These are phyloP conservation scores for Pilatotrama ljubarskyi DNA, from an alignment of 768 basidiomycete species.

Conservation along the genomic window DNA sequence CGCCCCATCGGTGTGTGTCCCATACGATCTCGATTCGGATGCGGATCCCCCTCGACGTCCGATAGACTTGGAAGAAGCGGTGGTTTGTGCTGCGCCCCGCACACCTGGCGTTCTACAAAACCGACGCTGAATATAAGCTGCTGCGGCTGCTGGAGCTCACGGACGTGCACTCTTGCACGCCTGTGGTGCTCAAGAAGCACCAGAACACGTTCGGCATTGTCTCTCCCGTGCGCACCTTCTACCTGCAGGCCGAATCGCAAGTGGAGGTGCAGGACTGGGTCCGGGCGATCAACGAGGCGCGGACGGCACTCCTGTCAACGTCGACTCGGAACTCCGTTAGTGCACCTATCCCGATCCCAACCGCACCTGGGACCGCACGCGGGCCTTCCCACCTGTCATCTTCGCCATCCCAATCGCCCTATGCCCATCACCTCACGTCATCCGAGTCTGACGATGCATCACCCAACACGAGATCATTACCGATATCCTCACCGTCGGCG, in stretches of 20 bases:
- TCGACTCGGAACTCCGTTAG: slow-evolving; percentile 60
- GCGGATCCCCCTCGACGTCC: slow-evolving; percentile 8
- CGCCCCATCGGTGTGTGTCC: slow-evolving; percentile 9
- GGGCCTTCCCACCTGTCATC: slow-evolving; percentile 43
- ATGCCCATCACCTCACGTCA: slow-evolving; percentile 58
- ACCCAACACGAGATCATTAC: slow-evolving; percentile 44
- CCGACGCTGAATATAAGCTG: slow-evolving; percentile 89
- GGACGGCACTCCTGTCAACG: slow-evolving; percentile 61
- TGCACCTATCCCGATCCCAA: slow-evolving; percentile 55
- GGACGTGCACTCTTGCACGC: slow-evolving; percentile 88
- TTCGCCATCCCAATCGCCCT: slow-evolving; percentile 47
- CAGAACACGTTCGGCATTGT: slow-evolving; percentile 89
- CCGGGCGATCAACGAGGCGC: slow-evolving; percentile 72
- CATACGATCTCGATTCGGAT: slow-evolving; percentile 5
- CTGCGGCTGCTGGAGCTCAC: slow-evolving; percentile 83
- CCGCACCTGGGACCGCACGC: slow-evolving; percentile 26
- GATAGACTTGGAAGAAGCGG: slow-evolving; percentile 95
- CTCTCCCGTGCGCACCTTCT: slow-evolving; percentile 86
- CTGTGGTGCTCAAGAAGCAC: slow-evolving; percentile 87
- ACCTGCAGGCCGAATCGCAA: slow-evolving; percentile 75
- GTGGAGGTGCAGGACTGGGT: slow-evolving; percentile 87
- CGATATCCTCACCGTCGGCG: slow-evolving; percentile 47
- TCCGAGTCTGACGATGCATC: slow-evolving; percentile 79
- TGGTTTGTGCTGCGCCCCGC: slow-evolving; percentile 96
- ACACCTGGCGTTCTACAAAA: slow-evolving; percentile 97